Evolutionary conservation across 345 rosid species (phyloP).

Genomic region (Eutrema japonicum): DNA sequence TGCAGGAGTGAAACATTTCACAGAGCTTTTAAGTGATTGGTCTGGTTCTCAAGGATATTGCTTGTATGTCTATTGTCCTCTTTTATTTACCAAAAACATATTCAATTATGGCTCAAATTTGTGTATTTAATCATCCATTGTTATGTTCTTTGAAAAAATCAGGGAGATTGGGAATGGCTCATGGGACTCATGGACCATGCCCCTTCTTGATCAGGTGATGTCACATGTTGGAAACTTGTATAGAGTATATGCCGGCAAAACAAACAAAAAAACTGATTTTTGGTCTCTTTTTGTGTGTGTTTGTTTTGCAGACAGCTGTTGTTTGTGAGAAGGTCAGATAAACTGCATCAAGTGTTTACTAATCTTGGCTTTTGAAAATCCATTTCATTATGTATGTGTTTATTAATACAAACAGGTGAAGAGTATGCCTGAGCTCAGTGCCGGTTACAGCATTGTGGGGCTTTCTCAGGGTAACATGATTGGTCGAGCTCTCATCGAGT

Average conservation of each 20-base stretch:
- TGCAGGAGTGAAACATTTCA: conserved; percentile 60
- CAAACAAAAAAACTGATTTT: conserved; percentile 1
- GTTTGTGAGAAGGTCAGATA: conserved; percentile 81
- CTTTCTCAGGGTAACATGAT: conserved; percentile 90
- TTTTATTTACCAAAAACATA: background rate
- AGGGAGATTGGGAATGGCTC: conserved; percentile 91
- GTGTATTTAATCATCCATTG: background rate
- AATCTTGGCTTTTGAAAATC: background rate
- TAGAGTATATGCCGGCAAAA: background rate
- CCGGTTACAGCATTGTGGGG: conserved; percentile 82
- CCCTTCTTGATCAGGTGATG: conserved; percentile 72
- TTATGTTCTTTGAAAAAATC: conserved; percentile 14
- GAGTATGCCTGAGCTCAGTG: conserved; percentile 66
- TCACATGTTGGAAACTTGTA: conserved; percentile 11
- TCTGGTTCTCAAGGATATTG: conserved; percentile 80
- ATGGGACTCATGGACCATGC: conserved; percentile 96
- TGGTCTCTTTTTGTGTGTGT: background rate
- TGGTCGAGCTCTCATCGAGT: conserved; percentile 76
- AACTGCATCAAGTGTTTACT: conserved; percentile 31
- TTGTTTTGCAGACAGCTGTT: conserved; percentile 65
- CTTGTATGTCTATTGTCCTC: conserved; percentile 58
- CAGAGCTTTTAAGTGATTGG: conserved; percentile 72
- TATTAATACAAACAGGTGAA: conserved; percentile 56
- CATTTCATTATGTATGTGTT: conserved; percentile 13
- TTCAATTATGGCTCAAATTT: background rate